Base-by-base conservation (phyloP, 2,329 filamentous ascomycete species). In the Colletotrichum cuscutae region DNA sequence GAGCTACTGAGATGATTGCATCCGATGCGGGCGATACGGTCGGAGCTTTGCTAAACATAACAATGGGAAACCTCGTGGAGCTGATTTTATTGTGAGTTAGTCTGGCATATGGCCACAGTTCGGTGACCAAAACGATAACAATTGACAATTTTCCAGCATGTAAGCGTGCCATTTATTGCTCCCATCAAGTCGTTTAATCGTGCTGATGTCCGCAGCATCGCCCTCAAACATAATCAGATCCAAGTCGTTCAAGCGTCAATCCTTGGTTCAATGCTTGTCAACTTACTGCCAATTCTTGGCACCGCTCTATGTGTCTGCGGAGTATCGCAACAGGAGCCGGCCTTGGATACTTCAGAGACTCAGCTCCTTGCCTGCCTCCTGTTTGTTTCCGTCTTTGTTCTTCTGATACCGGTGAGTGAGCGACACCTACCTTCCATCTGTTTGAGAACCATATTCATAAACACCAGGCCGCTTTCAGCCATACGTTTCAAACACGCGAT, bases 261-360 rank as follows among this genome's bases (percentile, higher is more conserved):
- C 53, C 85, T 95, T 19, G 93, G 93, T 24, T 95, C 93, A 1
- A 93, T 95, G 68, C 84, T 95, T n/a, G 91, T 93, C 68, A 95
- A 95, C 77, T 81, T 95, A 59, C 84, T 95, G 4, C 85, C 94
- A 53, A 94, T 95, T 75, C 85, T 95, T 61, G 93, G 93, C 74
- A 94, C 94, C 89, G 91, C 91, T 46, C 93, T 95, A 76, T 81
- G 94, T 1, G 84, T 93, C 6, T 92, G 92, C 74, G 92, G 92
- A 63, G 85, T 94, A 46, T 88, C 90, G 62, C 93, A 89, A 78
- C 88, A 89, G 76, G 92, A 94, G 80, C 91, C 93, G 12, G 75
- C 71, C 19, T 78, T 78, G 68, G 79, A 80, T 67, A 75, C 76
- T 7, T 76, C 78, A 4, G 82, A 81, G 42, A 80, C 81, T 0